phyloP scores from a whole-genome alignment of 2,329 filamentous ascomycete species.

The Neonectria hederae region DNA sequence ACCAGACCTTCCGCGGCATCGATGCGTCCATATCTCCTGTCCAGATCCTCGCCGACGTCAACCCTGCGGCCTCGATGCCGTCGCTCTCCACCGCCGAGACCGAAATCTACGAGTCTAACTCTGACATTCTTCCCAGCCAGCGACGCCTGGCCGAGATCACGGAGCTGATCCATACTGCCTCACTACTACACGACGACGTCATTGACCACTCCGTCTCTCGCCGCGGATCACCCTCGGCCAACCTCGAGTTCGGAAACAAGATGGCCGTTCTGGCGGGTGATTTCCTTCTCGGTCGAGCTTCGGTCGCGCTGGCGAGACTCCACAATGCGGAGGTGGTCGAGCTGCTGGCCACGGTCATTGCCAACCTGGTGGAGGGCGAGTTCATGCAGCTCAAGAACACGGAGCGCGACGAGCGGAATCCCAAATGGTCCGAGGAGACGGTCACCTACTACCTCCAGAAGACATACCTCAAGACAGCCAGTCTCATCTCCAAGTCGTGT shows the following conservation, averaged over 20 bases:
- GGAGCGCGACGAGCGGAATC: slow-evolving; percentile 83
- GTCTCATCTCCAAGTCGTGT: slow-evolving; percentile 95
- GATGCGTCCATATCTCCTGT: slow-evolving; percentile 65
- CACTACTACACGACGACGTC: slow-evolving; percentile 96
- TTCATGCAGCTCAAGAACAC: slow-evolving; percentile 99
- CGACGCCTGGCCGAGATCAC: slow-evolving; percentile 94
- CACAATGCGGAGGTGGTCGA: slow-evolving; percentile 95
- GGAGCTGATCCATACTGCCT: slow-evolving; percentile 96
- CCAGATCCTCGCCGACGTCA: slow-evolving; percentile 77
- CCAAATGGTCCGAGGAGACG: slow-evolving; percentile 86
- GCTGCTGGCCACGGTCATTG: slow-evolving; percentile 93
- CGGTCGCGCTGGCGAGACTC: slow-evolving; percentile 88
- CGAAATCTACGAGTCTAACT: slow-evolving; percentile 52
- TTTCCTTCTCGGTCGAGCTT: slow-evolving; percentile 91
- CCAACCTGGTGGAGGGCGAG: slow-evolving; percentile 96
- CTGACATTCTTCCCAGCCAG: slow-evolving; percentile 90
- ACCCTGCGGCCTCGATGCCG: slow-evolving; percentile 66
- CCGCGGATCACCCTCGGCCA: slow-evolving; percentile 86
- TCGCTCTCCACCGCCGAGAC: slow-evolving; percentile 53
- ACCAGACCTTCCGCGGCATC: slow-evolving; percentile 57
- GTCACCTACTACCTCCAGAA: slow-evolving; percentile 96
- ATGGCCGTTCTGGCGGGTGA: slow-evolving; percentile 99
- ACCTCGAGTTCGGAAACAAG: slow-evolving; percentile 97
- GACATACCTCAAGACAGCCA: slow-evolving; percentile 97
- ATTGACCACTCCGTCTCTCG: slow-evolving; percentile 92